These are phyloP conservation scores for Trametes pubescens DNA, from an alignment of 1,284 basidiomycete species.

Conservation along the genomic window DNA sequence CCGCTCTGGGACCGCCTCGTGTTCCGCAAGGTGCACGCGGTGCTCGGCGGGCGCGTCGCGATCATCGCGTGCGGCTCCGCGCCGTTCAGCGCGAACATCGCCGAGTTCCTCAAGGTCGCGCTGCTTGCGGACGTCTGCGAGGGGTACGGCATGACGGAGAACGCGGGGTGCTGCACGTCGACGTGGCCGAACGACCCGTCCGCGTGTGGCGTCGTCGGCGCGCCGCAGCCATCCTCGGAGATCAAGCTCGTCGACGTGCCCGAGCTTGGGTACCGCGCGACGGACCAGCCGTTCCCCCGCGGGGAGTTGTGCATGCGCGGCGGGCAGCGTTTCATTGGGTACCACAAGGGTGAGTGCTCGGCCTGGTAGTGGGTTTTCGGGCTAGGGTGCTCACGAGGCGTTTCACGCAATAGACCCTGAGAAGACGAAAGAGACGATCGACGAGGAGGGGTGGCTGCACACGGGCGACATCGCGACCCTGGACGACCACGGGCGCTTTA, in stretches of 20 bases:
- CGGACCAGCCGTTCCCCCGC: constrained; percentile 91
- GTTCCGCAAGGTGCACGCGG: constrained; percentile 89
- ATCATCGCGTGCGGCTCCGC: constrained; percentile 84
- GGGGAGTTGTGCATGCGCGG: constrained; percentile 89
- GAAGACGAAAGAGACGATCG: constrained; percentile 71
- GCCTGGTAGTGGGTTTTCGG: background rate
- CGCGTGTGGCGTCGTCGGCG: constrained; percentile 80
- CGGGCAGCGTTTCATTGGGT: constrained; percentile 66
- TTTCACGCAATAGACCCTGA: constrained; percentile 59
- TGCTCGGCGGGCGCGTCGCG: constrained; percentile 81
- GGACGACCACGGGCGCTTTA: constrained; percentile 83
- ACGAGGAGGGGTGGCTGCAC: constrained; percentile 89
- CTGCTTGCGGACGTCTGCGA: constrained; percentile 80
- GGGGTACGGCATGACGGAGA: constrained; percentile 88
- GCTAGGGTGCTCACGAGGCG: constrained; percentile 2
- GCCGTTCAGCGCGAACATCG: constrained; percentile 80
- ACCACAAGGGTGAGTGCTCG: constrained; percentile 70
- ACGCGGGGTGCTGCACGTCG: constrained; percentile 65
- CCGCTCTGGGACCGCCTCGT: constrained; percentile 91
- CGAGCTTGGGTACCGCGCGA: constrained; percentile 86
- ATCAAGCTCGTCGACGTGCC: constrained; percentile 91
- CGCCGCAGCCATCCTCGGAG: constrained; percentile 77
- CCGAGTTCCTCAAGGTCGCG: constrained; percentile 87
- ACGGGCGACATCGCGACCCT: constrained; percentile 92
- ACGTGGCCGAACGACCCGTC: constrained; percentile 64